phyloP scores from a whole-genome alignment of 2,329 filamentous ascomycete genomes.

The Grosmannia huntii region DNA sequence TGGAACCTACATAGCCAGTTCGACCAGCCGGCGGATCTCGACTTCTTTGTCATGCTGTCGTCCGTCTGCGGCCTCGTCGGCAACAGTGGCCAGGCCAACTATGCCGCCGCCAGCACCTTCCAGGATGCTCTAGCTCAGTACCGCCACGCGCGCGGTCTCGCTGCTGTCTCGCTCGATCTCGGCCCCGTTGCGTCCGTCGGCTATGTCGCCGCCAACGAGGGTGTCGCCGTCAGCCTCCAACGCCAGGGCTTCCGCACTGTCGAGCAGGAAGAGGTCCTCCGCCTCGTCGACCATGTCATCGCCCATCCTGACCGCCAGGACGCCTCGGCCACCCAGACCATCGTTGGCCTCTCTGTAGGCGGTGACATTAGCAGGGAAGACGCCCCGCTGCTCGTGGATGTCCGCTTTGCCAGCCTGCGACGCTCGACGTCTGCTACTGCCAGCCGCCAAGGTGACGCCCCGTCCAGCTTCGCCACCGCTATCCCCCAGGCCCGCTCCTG shows the following conservation, averaged over 20 bases:
- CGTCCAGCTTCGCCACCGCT: not conserved
- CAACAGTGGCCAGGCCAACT: slow-evolving; percentile 24
- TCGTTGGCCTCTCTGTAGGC: not conserved
- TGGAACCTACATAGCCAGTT: slow-evolving; percentile 1
- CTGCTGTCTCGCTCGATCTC: slow-evolving; percentile 12
- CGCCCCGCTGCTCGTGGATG: not conserved
- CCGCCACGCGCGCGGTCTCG: not conserved
- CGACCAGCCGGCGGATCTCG: slow-evolving; percentile 7
- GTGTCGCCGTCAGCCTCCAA: not conserved
- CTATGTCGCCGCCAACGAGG: slow-evolving; percentile 10
- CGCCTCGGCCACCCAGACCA: not conserved
- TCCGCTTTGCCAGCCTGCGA: not conserved
- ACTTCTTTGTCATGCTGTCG: slow-evolving; percentile 29
- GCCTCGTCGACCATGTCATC: not conserved
- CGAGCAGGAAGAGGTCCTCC: not conserved
- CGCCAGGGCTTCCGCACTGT: not conserved
- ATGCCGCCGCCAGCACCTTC: slow-evolving; percentile 25
- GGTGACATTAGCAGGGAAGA: not conserved
- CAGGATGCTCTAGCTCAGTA: slow-evolving; percentile 13
- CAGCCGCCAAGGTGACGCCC: not conserved
- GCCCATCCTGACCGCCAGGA: not conserved
- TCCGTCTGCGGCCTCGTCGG: slow-evolving; percentile 25
- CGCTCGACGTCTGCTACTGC: not conserved
- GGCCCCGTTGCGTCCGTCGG: slow-evolving; percentile 12
- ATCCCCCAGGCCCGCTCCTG: not conserved